These are phyloP conservation scores for Alternaria burnsii DNA, from an alignment of 2,329 filamentous ascomycete species.

Conservation along the genomic window DNA sequence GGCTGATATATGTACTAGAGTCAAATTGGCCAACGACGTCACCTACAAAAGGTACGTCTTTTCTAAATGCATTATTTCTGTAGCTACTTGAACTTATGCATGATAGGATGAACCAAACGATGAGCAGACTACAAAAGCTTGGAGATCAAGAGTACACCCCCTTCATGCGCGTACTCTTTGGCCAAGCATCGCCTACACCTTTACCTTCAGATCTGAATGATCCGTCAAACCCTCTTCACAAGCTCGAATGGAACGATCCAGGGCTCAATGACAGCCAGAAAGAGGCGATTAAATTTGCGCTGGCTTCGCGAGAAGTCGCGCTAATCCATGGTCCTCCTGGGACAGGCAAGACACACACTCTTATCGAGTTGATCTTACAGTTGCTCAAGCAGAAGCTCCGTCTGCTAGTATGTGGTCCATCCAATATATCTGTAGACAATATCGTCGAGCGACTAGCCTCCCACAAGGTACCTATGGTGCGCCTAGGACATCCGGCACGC, in stretches of 20 bases:
- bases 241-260: conserved; percentile 64
- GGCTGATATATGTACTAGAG: conserved; percentile 56
- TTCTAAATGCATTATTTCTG: conserved; percentile 16
- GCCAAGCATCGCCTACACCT: conserved; percentile 63
- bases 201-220: conserved; percentile 56
- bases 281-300: conserved; percentile 77
- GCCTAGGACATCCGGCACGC: conserved; percentile 90
- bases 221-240: conserved; percentile 50
- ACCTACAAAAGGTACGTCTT: conserved; percentile 66
- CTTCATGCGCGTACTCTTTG: conserved; percentile 69
- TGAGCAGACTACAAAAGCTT: conserved; percentile 66
- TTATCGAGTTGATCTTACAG: conserved; percentile 96
- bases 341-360: conserved; percentile 94
- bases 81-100: conserved; percentile 18
- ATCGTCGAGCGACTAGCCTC: conserved; percentile 91
- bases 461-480: conserved; percentile 84
- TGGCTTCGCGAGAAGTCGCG: conserved; percentile 81
- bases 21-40: conserved; percentile 72
- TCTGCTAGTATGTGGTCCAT: conserved; percentile 92
- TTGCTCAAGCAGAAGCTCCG: conserved; percentile 76
- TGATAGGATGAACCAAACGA: conserved; percentile 69
- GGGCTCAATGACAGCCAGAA: conserved; percentile 69
- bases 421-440: conserved; percentile 97
- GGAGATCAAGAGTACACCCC: conserved; percentile 63
- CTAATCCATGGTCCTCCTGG: conserved; percentile 95